Conservation (phyloP, 192 early-diverging fungal species). For the Borealophlyctis nickersoniae region DNA sequence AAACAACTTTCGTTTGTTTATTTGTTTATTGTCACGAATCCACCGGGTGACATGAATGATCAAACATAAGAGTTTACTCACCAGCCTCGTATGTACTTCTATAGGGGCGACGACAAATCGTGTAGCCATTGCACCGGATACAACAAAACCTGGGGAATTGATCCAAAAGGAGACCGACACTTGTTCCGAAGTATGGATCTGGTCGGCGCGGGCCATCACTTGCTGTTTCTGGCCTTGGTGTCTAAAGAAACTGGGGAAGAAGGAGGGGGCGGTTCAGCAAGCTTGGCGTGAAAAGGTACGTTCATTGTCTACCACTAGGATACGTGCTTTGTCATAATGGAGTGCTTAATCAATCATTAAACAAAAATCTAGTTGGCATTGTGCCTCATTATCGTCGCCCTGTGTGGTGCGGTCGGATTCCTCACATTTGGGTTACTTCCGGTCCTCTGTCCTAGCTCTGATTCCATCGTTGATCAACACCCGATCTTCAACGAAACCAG, state of each 20-base stretch:
- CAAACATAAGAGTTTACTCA: not conserved
- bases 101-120: no score
- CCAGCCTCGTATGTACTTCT: not conserved
- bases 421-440: constrained; percentile 43
- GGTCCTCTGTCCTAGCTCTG: constrained; percentile 7
- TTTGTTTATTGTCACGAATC: not conserved
- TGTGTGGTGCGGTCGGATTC: constrained; percentile 41
- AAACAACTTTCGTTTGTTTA: no score
- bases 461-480: not conserved
- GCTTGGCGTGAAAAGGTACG: constrained; percentile 44
- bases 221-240: constrained; percentile 31
- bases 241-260: constrained; percentile 23
- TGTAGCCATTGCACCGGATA: no score
- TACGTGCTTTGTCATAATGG: not conserved
- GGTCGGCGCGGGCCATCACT: constrained; percentile 29
- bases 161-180: constrained; percentile 1
- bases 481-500: constrained; percentile 17
- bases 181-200: constrained; percentile 22
- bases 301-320: not conserved
- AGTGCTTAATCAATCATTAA: not conserved
- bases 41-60: not conserved
- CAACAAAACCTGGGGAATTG: not conserved
- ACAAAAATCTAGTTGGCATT: constrained; percentile 47
- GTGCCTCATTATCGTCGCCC: constrained; percentile 38
- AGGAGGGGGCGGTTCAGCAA: constrained; percentile 35